Evolutionary conservation across 1,139 yeast genomes (phyloP).

Genomic region (Geotrichum phurueaensis): DNA sequence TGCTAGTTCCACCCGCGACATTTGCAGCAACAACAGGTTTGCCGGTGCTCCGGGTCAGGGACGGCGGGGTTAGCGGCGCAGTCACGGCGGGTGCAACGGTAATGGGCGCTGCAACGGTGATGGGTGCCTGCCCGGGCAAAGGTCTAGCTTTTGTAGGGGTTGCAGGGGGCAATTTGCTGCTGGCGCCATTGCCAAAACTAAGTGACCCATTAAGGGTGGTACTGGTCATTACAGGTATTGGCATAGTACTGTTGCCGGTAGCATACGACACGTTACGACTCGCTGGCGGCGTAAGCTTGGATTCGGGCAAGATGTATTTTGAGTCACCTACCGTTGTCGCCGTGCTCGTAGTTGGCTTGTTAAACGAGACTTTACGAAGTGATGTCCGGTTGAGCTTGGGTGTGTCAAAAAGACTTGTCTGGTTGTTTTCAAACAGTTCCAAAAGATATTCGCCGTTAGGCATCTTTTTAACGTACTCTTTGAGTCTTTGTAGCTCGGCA

Average conservation of each 20-base stretch:
- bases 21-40: background rate
- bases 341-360: background rate
- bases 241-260: background rate
- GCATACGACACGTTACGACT: background rate
- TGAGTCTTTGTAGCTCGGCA: constrained; percentile 7
- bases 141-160: background rate
- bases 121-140: background rate
- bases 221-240: background rate
- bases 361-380: background rate
- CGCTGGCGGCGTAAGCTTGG: background rate
- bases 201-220: background rate
- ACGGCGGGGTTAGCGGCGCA: background rate
- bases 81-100: background rate
- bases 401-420: constrained; percentile 1
- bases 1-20: background rate
- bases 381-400: background rate
- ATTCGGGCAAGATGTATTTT: background rate
- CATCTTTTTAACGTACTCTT: constrained; percentile 5
- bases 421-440: constrained; percentile 7
- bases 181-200: background rate
- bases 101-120: no score
- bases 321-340: background rate
- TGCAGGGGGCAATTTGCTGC: background rate
- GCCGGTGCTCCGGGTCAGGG: background rate
- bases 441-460: constrained; percentile 13